Evolutionary conservation across 495 filamentous ascomycete species (phyloP), one percentile per base, ranked within the genome.

Genomic region (Talaromyces nanjingensis): DNA sequence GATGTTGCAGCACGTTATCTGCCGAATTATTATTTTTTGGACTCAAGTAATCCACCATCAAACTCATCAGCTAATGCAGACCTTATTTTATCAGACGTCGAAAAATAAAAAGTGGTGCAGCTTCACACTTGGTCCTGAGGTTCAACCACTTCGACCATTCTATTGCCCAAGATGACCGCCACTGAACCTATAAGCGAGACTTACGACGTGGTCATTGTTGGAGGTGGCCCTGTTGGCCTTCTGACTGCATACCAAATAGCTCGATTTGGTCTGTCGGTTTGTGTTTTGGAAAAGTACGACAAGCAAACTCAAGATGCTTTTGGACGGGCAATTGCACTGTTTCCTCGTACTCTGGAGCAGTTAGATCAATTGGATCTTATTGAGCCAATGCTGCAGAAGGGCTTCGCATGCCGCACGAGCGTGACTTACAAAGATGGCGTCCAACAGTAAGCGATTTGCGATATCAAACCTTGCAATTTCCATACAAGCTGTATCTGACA

Each of bases 171-270:
- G 12, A 42, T 42, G 37, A 42, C 37, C 16, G 37, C 37, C 14
- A 42, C 37, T 42, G 37, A 42, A 42, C 14, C 37, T 16, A 42
- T 6, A 4, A 42, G 37, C 37, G 37, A 16, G 14, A 42, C 37
- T 42, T 42, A 42, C 37, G 37, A 42, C 64, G 79, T 84, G 49
- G 86, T 91, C 60, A 88, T 93, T 64, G 74, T 93, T 59, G 90
- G 90, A 29, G 90, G 89, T 33, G 89, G 90, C 4, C 89, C 90
- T 11, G 89, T 88, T 14, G 90, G 90, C 24, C 80, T 92, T 22
- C 81, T 91, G 68, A 81, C 91, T 4, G 74, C 68, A 6, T 77
- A 76, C 65, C 74, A 77, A 65, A 70, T 81, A 25, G 67, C 65
- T 5, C 63, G 65, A 37, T 73, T 73, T 53, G 70, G 75, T 14